Base-by-base conservation (phyloP, 495 filamentous ascomycete genomes). In the Pyrenula aspistea region DNA sequence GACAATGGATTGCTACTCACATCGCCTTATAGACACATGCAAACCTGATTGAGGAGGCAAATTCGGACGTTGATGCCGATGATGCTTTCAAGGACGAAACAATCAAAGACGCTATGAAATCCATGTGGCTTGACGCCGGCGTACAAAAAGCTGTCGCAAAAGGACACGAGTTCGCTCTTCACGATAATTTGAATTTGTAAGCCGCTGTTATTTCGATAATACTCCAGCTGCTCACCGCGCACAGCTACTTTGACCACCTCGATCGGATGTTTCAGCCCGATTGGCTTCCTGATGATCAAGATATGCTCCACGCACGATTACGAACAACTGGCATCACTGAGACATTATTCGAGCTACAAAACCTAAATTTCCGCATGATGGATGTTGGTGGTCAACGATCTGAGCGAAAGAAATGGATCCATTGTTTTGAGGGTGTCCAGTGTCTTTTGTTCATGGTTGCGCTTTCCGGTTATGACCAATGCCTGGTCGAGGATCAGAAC, bases 341-440 rank as follows among this genome's bases (percentile, higher is more conserved):
- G 70, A 96, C 93, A 0, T 76, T 94, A 58, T 98, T 98, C 71
- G 91, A 96, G 68, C 78, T 97, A 22, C 91, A 92, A 24, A 83
- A 91, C 60, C 82, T 97, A 68, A 96, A 92, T 61, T 98, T 96
- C 70, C 84, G 91, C 54, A 98, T 98, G 93, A 96, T 97, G 74
- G 93, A 98, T 65, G 93, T 98, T 57, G 93, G 93, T 63, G 93
- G 93, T 54, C 93, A 98, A 70, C 77, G 93, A 61, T 97, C 94
- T 22, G 93, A 98, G 63, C 86, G 93, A 54, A 98, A 98, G 80
- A 98, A 98, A 72, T 98, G 93, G 93, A 96, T 98, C 61, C 93
- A 98, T 67, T 96, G 93, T 72, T 98, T 98, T 68, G 93, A 98
- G 65, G 95, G 95, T 63, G 93, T 98, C 59, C 91, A 89, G 56